Base-by-base conservation (phyloP, 2,329 filamentous ascomycete genomes). In the Pseudogymnoascus sp. region DNA sequence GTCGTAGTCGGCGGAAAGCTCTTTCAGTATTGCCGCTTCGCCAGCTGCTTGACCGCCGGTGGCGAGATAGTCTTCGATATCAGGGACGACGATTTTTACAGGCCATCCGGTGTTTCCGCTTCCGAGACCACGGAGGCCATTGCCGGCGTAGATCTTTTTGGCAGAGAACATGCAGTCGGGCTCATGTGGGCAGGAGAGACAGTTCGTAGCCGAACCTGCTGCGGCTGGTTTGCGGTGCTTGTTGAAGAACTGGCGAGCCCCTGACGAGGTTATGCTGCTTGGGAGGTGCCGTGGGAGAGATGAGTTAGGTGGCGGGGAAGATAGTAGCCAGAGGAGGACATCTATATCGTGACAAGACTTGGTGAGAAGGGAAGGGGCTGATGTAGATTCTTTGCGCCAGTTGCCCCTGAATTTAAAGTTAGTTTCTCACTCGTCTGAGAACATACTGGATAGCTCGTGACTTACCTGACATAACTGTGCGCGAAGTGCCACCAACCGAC, bases 341-440 rank as follows among this genome's bases (percentile, higher is more conserved):
- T 99, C 95, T 60, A 99, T 90, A 70, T 99, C 95, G 71, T 99
- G 95, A 69, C 95, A 97, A 65, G 91, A 96, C 76, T 97, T 99
- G 2, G 93, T 96, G 31, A 99, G 81, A 1, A 99, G 80, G 1
- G 90, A 93, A 5, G 87, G 93, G 23, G 83, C 93, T n/a, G 83
- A 87, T 4, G 79, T 87, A 0, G 85, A 87, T 68, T 91, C 86
- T 67, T 90, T 90, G 5, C 93, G 85, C 95, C 95, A 97, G 76
- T 97, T 97, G 14, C 95, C 95, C 54, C 90, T 82, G 63, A 8
- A 61, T 18, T n/a, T 23, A 23, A 66, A 61, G 65, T 67, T 62
- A 64, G 37, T 26, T 18, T 60, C 31, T 11, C 1, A 14, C 6
- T 7, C 39, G 3, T 34, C 4, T 34, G 29, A 16, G 5, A 6